Evolutionary conservation across 2,329 filamentous ascomycete genomes (phyloP), one percentile per base, ranked within the genome.

Genomic region (Diplodia corticola): DNA sequence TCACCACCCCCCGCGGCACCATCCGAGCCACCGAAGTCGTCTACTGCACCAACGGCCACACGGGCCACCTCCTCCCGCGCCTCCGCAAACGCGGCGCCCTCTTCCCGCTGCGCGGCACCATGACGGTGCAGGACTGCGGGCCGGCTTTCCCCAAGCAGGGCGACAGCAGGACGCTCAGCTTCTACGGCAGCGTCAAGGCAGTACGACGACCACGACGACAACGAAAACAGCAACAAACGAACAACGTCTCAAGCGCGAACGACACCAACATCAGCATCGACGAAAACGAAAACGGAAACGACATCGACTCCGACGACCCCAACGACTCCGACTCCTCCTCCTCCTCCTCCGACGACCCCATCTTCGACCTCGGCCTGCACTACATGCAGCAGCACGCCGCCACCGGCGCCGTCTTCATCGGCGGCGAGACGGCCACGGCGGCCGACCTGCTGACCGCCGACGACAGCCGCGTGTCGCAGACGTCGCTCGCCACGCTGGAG

Each of bases 31-130:
- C 77, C 0, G 81, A 88, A 63, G 76, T 89, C 1, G 78, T 88
- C 2, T 84, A 89, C 68, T 84, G 84, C 7, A 88, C 85, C 1
- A 88, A 89, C 68, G 84, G 78, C 5, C 83, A 83, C 68, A 79
- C 83, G 0, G 73, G 80, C 0, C 80, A 85, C 60, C 80, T 88
- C 0, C 70, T 88, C 2, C 84, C 85, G 0, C 79, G 77, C 0
- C 75, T 87, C 1, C 76, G 79, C 30, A 7, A 33, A 10, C 30
- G 30, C 3, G 78, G 79, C 9, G 80, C 78, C 49, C 71, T 85
- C n/a, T 79, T 81, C 0, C 79, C 83, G 0, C 67, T 80, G 0
- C 74, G 82, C 3, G 82, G 76, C 4, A 61, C 84, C 65, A 86
- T 86, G 83, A 80, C 82, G 0, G 81, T 82, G 0, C 83, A 86